These are phyloP conservation scores for Saccharomycopsis capsularis DNA, from an alignment of 805 yeast genomes.

Conservation along the genomic window DNA sequence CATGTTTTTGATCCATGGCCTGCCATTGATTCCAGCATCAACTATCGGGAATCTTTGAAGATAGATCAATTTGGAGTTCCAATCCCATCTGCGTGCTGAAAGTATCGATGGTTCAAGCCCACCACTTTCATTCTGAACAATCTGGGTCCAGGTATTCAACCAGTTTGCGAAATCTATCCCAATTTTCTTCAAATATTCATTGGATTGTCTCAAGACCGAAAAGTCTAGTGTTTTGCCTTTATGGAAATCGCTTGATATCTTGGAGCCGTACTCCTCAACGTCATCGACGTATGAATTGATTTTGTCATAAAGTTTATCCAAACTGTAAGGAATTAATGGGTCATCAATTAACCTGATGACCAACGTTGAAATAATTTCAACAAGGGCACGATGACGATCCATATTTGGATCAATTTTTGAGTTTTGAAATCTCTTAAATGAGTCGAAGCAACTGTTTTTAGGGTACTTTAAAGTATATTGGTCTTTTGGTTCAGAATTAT, in stretches of 20 bases:
- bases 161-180: constrained; percentile 48
- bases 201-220: constrained; percentile 26
- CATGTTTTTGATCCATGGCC: constrained; percentile 63
- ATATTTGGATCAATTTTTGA: constrained; percentile 48
- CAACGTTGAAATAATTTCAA: constrained; percentile 47
- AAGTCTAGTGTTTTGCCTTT: constrained; percentile 26
- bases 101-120: constrained; percentile 70
- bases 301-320: constrained; percentile 39
- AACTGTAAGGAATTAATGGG: constrained; percentile 68
- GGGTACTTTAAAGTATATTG: constrained; percentile 33
- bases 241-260: constrained; percentile 21
- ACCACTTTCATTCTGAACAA: constrained; percentile 39
- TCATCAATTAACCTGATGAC: constrained; percentile 59
- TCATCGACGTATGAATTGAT: constrained; percentile 41
- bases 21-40: constrained; percentile 36
- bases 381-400: constrained; percentile 47
- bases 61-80: constrained; percentile 62
- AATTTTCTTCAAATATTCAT: constrained; percentile 35
- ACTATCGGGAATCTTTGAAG: constrained; percentile 49
- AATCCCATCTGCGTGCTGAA: constrained; percentile 66
- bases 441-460: constrained; percentile 55
- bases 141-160: constrained; percentile 56
- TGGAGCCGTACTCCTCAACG: constrained; percentile 32
- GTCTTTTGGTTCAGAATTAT: constrained; percentile 26
- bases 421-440: constrained; percentile 46